Conservation (phyloP, 2,329 filamentous ascomycete genomes). For the Clonostachys sp. region DNA sequence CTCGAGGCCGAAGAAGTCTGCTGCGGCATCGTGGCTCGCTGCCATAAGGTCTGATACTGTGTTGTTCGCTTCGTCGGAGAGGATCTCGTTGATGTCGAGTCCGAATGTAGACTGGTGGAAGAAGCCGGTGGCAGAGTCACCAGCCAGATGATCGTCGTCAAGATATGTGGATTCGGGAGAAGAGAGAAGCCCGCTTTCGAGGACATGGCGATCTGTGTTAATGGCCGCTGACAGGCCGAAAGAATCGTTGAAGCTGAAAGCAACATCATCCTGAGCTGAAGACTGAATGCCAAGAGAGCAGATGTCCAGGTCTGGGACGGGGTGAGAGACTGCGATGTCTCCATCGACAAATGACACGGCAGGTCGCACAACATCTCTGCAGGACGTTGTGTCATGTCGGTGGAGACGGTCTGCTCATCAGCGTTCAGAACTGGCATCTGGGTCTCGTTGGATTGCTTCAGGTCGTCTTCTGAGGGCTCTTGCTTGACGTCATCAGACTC, state of each 20-base stretch:
- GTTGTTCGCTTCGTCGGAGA: slow-evolving; percentile 45
- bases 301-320: slow-evolving; percentile 30
- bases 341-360: slow-evolving; percentile 98
- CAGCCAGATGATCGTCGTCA: slow-evolving; percentile 64
- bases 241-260: slow-evolving; percentile 65
- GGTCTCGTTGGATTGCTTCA: slow-evolving; percentile 13
- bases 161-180: slow-evolving; percentile 61
- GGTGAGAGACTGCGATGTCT: slow-evolving; percentile 43
- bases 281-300: slow-evolving; percentile 12
- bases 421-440: slow-evolving; percentile 14
- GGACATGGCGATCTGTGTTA: slow-evolving; percentile 71
- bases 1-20: slow-evolving; percentile 45
- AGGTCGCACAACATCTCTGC: slow-evolving; percentile 99
- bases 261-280: slow-evolving; percentile 56
- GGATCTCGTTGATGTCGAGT: slow-evolving; percentile 50
- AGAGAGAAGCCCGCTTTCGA: slow-evolving; percentile 74
- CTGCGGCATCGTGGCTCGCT: slow-evolving; percentile 44
- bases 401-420: slow-evolving; percentile 38
- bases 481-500: slow-evolving; percentile 20
- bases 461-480: background rate
- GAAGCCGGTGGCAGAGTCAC: slow-evolving; percentile 49
- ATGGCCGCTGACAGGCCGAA: slow-evolving; percentile 63
- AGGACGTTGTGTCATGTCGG: slow-evolving; percentile 99
- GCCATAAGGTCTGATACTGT: slow-evolving; percentile 41
- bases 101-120: slow-evolving; percentile 31